Evolutionary conservation across 495 filamentous ascomycete species (phyloP), one percentile per base, ranked within the genome.

Genomic region (Filosporella fistucella): DNA sequence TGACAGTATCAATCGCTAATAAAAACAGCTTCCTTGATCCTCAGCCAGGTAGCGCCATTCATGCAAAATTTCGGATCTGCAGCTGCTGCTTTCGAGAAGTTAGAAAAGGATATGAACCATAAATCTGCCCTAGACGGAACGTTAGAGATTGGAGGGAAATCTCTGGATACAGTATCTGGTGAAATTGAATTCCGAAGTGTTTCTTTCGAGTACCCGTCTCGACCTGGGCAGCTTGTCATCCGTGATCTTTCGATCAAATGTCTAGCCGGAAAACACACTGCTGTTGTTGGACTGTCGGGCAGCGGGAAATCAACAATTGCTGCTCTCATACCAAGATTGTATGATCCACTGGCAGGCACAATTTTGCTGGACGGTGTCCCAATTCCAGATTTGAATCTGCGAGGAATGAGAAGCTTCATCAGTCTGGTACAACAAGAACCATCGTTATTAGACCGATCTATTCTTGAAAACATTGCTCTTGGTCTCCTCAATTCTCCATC

Each of bases 341-440:
- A 78, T 47, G 47, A 68, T 83, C 33, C 61, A 68, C 30, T 21
- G 3, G 14, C 59, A 80, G 42, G 76, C 85, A n/a, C 68, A 70
- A 5, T 85, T 85, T 59, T 64, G 59, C 0, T 86, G 2, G 76
- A 77, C 32, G 77, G 73, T 5, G 61, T 68, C 4, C 65, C 80
- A 52, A 30, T 85, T 11, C 62, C 63, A 0, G 68, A 76, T 3
- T 36, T 84, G 42, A 83, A 85, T 21, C 61, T 80, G 1, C 69
- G 68, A 8, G 67, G 72, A 17, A 61, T 85, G 47, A 63, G 84
- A 42, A 69, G 72, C 25, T 69, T 69, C 45, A 63, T 86, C 22
- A 72, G 76, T 39, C 60, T 86, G 0, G 85, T 88, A 9, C 73
- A 83, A 49, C 82, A 89, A 59, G 81, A 86, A 25, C 78, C 84